These are phyloP conservation scores for Xylaria sp. DNA, from an alignment of 2,329 filamentous ascomycete species.

Conservation along the genomic window DNA sequence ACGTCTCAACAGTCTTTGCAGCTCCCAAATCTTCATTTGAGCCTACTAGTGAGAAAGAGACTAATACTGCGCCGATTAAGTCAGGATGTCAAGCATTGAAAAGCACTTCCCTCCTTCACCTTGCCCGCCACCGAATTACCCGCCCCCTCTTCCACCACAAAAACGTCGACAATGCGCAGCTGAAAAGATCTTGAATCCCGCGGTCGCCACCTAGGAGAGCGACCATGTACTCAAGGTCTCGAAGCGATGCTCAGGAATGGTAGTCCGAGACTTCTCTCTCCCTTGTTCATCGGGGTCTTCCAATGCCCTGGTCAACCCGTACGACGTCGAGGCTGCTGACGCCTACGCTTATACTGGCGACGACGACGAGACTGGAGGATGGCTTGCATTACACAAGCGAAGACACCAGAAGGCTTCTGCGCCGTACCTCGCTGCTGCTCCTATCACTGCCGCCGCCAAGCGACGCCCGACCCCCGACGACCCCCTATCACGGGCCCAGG, in stretches of 20 bases:
- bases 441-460: neutral
- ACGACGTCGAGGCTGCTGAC: neutral
- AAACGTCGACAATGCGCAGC: neutral
- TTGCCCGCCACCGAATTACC: constrained; percentile 18
- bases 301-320: constrained; percentile 7
- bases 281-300: neutral
- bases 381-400: constrained; percentile 16
- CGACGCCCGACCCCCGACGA: neutral
- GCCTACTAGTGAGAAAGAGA: neutral
- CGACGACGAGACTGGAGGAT: constrained; percentile 15
- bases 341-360: neutral
- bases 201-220: constrained; percentile 8
- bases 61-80: constrained; percentile 10
- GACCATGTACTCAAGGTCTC: constrained; percentile 12
- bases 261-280: constrained; percentile 26
- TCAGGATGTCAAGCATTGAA: neutral
- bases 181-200: neutral
- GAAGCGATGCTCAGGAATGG: constrained; percentile 6
- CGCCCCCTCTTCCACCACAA: constrained; percentile 9
- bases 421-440: neutral
- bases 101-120: constrained; percentile 1
- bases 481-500: neutral
- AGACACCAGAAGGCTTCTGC: constrained; percentile 6
- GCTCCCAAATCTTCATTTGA: neutral
- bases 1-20: neutral